Conservation (phyloP, 176 grass and related monocot species). For the Ensete glaucum region DNA sequence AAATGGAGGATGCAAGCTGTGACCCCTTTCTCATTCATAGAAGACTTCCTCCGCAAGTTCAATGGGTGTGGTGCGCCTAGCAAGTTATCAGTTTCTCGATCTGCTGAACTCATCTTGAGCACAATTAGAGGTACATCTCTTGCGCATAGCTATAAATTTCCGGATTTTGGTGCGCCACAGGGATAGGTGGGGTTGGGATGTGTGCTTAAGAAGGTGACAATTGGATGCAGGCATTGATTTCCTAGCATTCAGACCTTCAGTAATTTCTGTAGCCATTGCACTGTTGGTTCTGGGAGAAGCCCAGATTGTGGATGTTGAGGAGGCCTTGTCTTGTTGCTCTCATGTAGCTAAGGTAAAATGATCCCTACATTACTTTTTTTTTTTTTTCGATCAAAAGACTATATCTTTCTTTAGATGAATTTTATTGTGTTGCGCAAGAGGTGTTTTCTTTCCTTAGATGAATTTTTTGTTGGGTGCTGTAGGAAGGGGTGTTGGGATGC, state of each 20-base stretch:
- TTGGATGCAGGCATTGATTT: neutral
- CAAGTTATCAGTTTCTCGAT: slow-evolving; percentile 24
- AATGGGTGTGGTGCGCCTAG: slow-evolving; percentile 25
- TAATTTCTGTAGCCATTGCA: neutral
- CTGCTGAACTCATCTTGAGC: slow-evolving; percentile 44
- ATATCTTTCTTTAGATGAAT: neutral
- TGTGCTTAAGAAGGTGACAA: neutral
- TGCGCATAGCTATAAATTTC: neutral
- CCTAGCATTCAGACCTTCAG: neutral
- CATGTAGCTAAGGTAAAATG: neutral
- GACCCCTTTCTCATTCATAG: slow-evolving; percentile 76
- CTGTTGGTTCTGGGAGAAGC: neutral
- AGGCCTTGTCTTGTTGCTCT: neutral
- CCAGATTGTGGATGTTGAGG: neutral
- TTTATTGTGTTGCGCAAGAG: neutral
- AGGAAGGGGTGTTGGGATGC: neutral
- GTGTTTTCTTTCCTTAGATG: slow-evolving; percentile 1
- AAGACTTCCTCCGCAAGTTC: slow-evolving; percentile 61
- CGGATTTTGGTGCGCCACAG: neutral
- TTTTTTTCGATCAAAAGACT: neutral
- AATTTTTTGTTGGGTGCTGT: neutral
- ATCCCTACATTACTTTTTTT: neutral
- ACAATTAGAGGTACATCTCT: slow-evolving; percentile 44
- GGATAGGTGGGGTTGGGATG: neutral
- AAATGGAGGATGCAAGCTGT: slow-evolving; percentile 84